Evolutionary conservation across 148 eudicot genomes (phyloP).

Genomic region (Rhododendron ovatum): DNA sequence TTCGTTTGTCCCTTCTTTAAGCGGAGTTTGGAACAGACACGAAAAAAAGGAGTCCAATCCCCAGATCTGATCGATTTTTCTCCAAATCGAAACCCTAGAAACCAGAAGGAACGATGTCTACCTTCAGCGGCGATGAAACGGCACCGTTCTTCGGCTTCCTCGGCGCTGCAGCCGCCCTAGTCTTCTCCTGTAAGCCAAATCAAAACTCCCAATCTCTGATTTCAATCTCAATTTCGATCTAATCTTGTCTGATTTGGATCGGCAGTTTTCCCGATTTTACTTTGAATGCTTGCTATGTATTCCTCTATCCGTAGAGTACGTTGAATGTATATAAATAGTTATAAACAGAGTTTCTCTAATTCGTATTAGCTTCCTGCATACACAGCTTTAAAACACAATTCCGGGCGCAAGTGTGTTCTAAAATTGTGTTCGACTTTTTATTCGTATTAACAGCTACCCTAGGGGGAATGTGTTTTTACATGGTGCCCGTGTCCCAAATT

Average conservation of each 20-base stretch:
- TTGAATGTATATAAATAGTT: background rate
- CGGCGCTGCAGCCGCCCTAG: slow-evolving; percentile 19
- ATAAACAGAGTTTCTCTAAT: background rate
- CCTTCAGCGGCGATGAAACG: slow-evolving; percentile 19
- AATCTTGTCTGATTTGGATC: background rate
- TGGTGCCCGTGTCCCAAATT: background rate
- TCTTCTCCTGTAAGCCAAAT: slow-evolving; percentile 16
- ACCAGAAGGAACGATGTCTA: slow-evolving; percentile 4
- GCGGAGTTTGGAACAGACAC: background rate
- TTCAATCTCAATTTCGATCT: background rate
- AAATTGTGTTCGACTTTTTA: background rate
- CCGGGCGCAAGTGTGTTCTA: background rate
- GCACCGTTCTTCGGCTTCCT: slow-evolving; percentile 23
- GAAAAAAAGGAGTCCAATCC: background rate
- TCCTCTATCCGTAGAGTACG: background rate
- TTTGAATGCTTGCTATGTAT: background rate
- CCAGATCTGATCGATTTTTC: background rate
- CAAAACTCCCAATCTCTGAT: background rate
- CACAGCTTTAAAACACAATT: background rate
- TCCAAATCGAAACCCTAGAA: background rate
- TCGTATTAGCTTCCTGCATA: background rate
- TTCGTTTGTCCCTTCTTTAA: background rate
- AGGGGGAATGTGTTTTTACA: background rate
- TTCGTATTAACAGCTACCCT: background rate
- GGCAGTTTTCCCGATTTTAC: background rate